Base-by-base conservation (phyloP, 768 basidiomycete species). In the Rhizopogon vinicolor region DNA sequence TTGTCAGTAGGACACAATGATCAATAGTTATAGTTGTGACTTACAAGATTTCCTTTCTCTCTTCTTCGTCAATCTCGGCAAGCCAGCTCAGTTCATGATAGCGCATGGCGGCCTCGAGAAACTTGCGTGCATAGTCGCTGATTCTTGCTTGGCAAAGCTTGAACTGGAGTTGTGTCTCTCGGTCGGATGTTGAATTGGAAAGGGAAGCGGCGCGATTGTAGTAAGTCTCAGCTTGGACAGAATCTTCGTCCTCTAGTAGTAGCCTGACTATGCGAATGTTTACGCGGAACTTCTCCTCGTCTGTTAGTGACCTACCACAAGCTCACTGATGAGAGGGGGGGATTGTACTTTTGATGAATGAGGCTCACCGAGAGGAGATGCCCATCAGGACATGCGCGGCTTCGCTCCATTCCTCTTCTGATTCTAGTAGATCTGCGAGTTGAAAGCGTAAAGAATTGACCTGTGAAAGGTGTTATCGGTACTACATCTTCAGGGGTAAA, bases 51-150 rank as follows among this genome's bases (percentile, higher is more conserved):
- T 91, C 86, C 49, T 83, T 78, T 53, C 97, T 84, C 63, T 98
- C 97, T 40, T 90, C 93, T 68, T 97, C 97, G 55, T 94, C 95
- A 44, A 99, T 90, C 60, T 91, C 90, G 7, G 85, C 83, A 6
- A 91, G 86, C 73, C 89, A 96, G 60, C 91, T 94, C 29, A 99
- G 75, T 70, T 98, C 96, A 63, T 98, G 95, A 68, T 98, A 99
- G 49, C 89, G 81, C 64, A 84, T 85, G 2, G 94, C 93, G 18
- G 97, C 97, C 68, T 99, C 97, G 42, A 95, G 74, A 72, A 99
- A 99, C 65, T 89, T 91, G 51, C 97, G 82, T 40, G 84, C 81
- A 62, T 91, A 96, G 65, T 99, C 97, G 60, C 87, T 89, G 66
- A 99, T 91, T 45, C 95, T 83, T 19, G 97, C 97, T 75, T 98